Evolutionary conservation across 179 eudicot genomes (phyloP), one percentile per base, ranked within the genome.

Genomic region (Silene coronaria): DNA sequence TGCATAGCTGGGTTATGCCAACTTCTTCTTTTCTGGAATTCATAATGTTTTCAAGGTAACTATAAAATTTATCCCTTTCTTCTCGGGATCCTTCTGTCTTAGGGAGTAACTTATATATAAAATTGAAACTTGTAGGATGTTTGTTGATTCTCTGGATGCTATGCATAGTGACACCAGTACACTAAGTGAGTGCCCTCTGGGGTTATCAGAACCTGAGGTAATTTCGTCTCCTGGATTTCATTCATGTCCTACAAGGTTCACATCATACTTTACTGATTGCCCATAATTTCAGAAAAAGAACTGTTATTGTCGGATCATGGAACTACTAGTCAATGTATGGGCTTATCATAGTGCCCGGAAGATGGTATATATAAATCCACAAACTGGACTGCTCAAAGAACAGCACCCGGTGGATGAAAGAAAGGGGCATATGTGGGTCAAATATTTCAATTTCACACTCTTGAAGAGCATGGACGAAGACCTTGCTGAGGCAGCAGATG

Each of bases 1-100:
- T 92, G 77, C 93, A 95, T 78, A 87, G 99, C 78, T 95, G 99
- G 99, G 97, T 88, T 82, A 95, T 95, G 99, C 94, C 99, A 57
- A 92, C 99, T 77, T 86, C 97, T 77, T 95, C 99, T 80, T 95
- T 92, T 85, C 85, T 92, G 17, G 99, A 95, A 84, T 95, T 95
- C 73, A 70, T 89, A 16, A 92, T 92, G 97, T 95, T 95, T 60
- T 73, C 95, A 76, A 88, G 99, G 99, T 95, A 90, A 28, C 21
- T 72, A 21, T 73, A 76, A 6, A 32, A 46, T 17, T 42, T 16
- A 51, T 14, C 27, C 7, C 60, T 63, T 27, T 34, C 59, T 72
- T 78, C 8, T 28, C 63, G 5, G 2, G 10, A 21, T 21, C 67
- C 60, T 30, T 24, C 32, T 76, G 7, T 45, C 42, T 63, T 38